Evolutionary conservation across 371 early-diverging fungal species (phyloP).

Genomic region (Saksenaea oblongispora): DNA sequence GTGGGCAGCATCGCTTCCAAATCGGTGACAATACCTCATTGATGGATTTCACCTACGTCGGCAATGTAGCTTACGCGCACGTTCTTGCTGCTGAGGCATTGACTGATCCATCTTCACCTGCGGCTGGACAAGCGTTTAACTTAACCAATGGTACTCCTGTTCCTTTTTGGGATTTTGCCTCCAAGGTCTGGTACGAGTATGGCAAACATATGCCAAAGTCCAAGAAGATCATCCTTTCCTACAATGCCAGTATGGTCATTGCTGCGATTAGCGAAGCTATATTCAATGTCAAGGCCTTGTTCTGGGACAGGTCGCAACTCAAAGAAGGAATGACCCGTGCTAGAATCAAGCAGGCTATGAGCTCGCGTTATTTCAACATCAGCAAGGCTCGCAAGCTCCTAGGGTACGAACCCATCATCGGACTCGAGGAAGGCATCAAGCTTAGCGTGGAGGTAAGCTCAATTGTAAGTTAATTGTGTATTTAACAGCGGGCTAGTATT

Average conservation of each 20-base stretch:
- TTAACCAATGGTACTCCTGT: slow-evolving; percentile 92
- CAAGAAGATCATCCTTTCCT: slow-evolving; percentile 51
- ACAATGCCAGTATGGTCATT: slow-evolving; percentile 46
- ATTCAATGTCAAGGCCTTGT: slow-evolving; percentile 45
- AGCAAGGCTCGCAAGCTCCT: slow-evolving; percentile 75
- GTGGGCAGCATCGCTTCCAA: slow-evolving; percentile 75
- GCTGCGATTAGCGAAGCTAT: slow-evolving; percentile 54
- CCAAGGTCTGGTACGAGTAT: slow-evolving; percentile 63
- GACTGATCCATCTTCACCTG: slow-evolving; percentile 38
- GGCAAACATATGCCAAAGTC: slow-evolving; percentile 48
- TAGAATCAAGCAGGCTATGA: slow-evolving; percentile 71
- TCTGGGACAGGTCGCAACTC: slow-evolving; percentile 48
- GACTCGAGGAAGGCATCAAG: slow-evolving; percentile 73
- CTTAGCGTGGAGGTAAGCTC: slow-evolving; percentile 42
- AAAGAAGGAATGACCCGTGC: slow-evolving; percentile 64
- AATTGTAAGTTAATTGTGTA: background rate
- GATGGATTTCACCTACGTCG: slow-evolving; percentile 94
- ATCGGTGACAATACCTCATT: slow-evolving; percentile 86
- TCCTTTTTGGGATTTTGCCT: slow-evolving; percentile 91
- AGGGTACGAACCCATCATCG: slow-evolving; percentile 77
- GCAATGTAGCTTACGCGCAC: slow-evolving; percentile 91
- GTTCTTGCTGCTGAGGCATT: slow-evolving; percentile 85
- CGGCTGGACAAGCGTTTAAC: slow-evolving; percentile 77
- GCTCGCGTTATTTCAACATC: slow-evolving; percentile 81
- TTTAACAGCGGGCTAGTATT: slow-evolving; percentile 2